phyloP scores from a whole-genome alignment of 306 rosid genomes.

The Fagus crenata region DNA sequence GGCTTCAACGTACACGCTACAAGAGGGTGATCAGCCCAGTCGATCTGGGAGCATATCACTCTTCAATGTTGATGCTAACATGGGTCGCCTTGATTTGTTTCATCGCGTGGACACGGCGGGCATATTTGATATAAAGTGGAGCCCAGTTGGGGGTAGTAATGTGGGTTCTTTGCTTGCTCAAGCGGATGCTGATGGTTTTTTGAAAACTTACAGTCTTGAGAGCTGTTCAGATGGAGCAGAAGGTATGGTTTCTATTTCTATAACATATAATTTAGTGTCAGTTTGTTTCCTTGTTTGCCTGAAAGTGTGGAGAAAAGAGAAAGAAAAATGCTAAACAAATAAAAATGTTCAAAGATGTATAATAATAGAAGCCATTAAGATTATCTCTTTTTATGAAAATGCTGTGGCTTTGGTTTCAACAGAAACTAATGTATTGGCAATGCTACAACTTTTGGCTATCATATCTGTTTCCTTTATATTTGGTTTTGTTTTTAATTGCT shows the following conservation, averaged over 20 bases:
- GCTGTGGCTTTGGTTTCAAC: not conserved
- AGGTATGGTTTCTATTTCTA: slow-evolving; percentile 42
- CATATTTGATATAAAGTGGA: slow-evolving; percentile 90
- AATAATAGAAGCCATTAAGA: not conserved
- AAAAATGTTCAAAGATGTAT: not conserved
- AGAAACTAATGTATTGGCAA: not conserved
- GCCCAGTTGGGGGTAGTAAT: slow-evolving; percentile 42
- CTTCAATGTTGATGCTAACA: slow-evolving; percentile 46
- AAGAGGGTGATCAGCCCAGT: slow-evolving; percentile 65
- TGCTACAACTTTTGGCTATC: not conserved
- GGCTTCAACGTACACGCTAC: slow-evolving; percentile 74
- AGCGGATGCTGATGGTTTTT: slow-evolving; percentile 82
- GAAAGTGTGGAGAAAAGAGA: not conserved
- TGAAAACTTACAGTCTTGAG: slow-evolving; percentile 59
- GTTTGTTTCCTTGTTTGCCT: not conserved
- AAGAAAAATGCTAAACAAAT: not conserved
- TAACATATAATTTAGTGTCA: not conserved
- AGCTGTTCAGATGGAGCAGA: slow-evolving; percentile 38
- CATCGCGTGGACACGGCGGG: slow-evolving; percentile 56
- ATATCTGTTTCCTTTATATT: not conserved
- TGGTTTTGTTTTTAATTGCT: slow-evolving; percentile 23
- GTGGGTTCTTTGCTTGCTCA: slow-evolving; percentile 59
- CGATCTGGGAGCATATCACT: slow-evolving; percentile 78
- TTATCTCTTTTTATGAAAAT: not conserved
- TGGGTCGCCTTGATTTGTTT: slow-evolving; percentile 42